Percentiles rank a stretch among this genome's conserved stretches.
These are phyloP conservation scores for Xylaria sp. DNA, from an alignment of 2,329 filamentous ascomycete genomes.

Conservation along the genomic window DNA sequence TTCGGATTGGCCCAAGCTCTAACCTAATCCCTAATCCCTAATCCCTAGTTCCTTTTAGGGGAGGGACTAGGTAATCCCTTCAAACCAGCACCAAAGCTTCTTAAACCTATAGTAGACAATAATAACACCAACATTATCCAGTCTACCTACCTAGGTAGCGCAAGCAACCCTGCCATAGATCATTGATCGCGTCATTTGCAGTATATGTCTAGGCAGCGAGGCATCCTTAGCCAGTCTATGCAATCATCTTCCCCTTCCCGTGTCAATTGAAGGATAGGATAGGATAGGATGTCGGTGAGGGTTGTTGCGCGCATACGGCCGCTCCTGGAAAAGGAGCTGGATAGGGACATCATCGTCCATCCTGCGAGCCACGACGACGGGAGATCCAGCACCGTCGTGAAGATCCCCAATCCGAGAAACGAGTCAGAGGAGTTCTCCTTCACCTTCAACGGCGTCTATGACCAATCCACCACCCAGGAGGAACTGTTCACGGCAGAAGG, in stretches of 20 bases:
- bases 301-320: constrained; percentile 93
- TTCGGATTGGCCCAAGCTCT: constrained; percentile 29
- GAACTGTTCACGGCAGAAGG: constrained; percentile 90
- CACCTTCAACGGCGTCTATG: constrained; percentile 93
- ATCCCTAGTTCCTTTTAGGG: not conserved
- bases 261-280: constrained; percentile 28
- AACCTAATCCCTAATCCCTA: not conserved
- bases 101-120: constrained; percentile 16
- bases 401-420: constrained; percentile 95
- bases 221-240: not conserved
- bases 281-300: constrained; percentile 71
- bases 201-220: constrained; percentile 13
- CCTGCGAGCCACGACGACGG: constrained; percentile 71
- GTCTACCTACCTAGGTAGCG: constrained; percentile 1
- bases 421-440: constrained; percentile 92
- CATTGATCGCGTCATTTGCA: constrained; percentile 22
- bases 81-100: constrained; percentile 9
- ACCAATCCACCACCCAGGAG: constrained; percentile 82
- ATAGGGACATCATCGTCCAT: constrained; percentile 86
- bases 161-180: constrained; percentile 3
- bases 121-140: constrained; percentile 36
- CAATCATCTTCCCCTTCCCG: constrained; percentile 3
- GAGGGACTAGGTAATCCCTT: not conserved
- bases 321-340: constrained; percentile 84
- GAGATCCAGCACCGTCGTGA: constrained; percentile 75